A percentile compares a stretch with the other conserved stretches of the same genome.
These are phyloP conservation scores for Magnolia kwangsiensis DNA, from an alignment of 164 flowering plant genomes.

Conservation along the genomic window DNA sequence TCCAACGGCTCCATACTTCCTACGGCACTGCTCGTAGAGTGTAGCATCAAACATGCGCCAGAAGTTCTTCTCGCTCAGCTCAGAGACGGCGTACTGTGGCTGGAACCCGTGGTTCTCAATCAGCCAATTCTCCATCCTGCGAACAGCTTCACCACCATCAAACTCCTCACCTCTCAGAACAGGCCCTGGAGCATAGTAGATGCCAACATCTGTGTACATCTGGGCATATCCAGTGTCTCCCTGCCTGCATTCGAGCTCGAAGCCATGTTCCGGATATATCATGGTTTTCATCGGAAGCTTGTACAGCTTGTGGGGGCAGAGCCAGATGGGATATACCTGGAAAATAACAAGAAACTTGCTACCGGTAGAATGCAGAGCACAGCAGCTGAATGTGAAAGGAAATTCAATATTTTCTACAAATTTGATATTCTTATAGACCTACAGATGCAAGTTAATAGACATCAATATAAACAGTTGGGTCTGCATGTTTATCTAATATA, in stretches of 20 bases:
- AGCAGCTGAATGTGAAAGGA: not conserved
- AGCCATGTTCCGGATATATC: constrained; percentile 93
- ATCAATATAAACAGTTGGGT: too few species aligned
- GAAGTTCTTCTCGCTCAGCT: constrained; percentile 80
- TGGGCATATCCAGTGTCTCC: constrained; percentile 91
- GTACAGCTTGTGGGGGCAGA: constrained; percentile 90
- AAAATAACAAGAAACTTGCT: not conserved
- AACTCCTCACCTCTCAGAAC: constrained; percentile 87
- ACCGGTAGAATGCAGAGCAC: not conserved
- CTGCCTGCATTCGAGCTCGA: constrained; percentile 70
- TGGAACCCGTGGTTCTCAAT: constrained; percentile 95
- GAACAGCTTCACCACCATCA: constrained; percentile 91
- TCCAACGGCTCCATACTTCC: constrained; percentile 88
- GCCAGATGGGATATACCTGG: constrained; percentile 96
- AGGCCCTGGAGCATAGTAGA: constrained; percentile 95
- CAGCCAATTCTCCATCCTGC: constrained; percentile 82
- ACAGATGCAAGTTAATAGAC: too few species aligned
- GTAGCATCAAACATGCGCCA: constrained; percentile 98
- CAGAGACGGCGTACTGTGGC: constrained; percentile 97
- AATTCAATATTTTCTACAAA: not conserved
- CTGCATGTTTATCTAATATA: too few species aligned
- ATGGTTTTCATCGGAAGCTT: constrained; percentile 81
- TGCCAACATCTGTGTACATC: constrained; percentile 95
- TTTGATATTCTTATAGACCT: too few species aligned
- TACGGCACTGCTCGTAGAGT: constrained; percentile 76